Evolutionary conservation across 2,329 filamentous ascomycete species (phyloP), one percentile per base, ranked within the genome.

Genomic region (Neofusicoccum sp.): DNA sequence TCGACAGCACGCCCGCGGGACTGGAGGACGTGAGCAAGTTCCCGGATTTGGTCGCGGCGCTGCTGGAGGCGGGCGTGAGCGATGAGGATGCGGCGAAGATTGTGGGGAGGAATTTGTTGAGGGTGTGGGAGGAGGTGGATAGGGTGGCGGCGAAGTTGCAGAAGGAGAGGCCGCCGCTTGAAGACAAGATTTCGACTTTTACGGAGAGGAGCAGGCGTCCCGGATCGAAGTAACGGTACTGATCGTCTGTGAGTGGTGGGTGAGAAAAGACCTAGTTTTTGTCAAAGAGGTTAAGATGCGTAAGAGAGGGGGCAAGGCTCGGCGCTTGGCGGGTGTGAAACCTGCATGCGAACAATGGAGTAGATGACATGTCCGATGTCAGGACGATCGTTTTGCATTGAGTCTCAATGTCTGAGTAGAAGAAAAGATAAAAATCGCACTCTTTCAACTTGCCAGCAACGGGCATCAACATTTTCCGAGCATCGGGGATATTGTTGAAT

Each of bases 21-120:
- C 75, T 98, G 49, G 90, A 95, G 38, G 92, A 96, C 72, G 91
- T 96, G 6, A 86, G 87, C 51, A 91, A 90, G 71, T 96, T 89
- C 68, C 93, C 92, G 0, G 84, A 88, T 61, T 76, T 97, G 45
- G 84, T 97, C 7, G 86, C 85, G 3, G 89, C 91, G 74, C 75
- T 97, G 62, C 76, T 96, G 65, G 80, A 80, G 51, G 82, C 87
- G 41, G 91, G 91, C 0, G 82, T 96, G 4, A 89, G 85, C 41
- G 89, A 95, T 63, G 75, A 80, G 31, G 87, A 97, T 72, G 89
- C 84, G 1, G 83, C 79, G 16, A 92, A 91, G 74, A 78, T 97
- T 8, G 89, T 86, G 0, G 93, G 93, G 0, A 84, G 87, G 3
- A 97, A 97, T 72, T 65, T 96, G 2, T 74, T 97, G 61, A 85